Evolutionary conservation across 2,329 filamentous ascomycete species (phyloP), one percentile per base, ranked within the genome.

Genomic region (Cephalotrichum gorgonifer): DNA sequence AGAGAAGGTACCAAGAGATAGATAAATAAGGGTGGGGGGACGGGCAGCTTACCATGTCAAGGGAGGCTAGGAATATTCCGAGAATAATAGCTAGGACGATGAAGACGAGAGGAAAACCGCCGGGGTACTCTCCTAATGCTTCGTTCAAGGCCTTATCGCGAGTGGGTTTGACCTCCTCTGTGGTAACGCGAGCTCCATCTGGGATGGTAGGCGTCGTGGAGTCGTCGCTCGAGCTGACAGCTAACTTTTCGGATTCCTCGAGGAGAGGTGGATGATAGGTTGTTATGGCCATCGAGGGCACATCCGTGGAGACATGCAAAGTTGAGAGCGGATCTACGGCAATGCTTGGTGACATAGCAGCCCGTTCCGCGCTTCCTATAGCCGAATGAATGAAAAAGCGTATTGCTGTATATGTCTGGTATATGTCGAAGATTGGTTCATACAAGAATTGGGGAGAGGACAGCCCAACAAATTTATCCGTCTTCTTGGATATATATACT

Each of bases 41-140:
- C 12, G 8, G 17, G 30, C 2, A 6, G 12, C 3, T 39, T 47
- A 70, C 66, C 64, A 70, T 69, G 41, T 75, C 72, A 11, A 76
- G 64, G 44, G 71, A 65, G 44, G 73, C 62, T n/a, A 76, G 62
- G 55, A 76, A 76, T 44, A 76, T 65, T 50, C 64, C 67, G 35
- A 76, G 58, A 7, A 70, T 61, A 7, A 77, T 58, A 20, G 73
- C 71, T 25, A 72, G 50, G 17, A 76, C 63, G 47, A 76, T 71
- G 54, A 71, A 64, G 46, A 60, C 52, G 50, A 73, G 44, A 14
- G 23, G 14, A 23, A 39, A 38, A 2, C 44, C 44, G 11, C 8
- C 17, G 33, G 44, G 44, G 30, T 47, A 47, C 8, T 35, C 22
- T 4, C 39, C 44, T 20, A n/a, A 20, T 20, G 17, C 17, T 39